Evolutionary conservation across 129 eudicot genomes (phyloP).

Genomic region (Centrapalus pauciflorus): DNA sequence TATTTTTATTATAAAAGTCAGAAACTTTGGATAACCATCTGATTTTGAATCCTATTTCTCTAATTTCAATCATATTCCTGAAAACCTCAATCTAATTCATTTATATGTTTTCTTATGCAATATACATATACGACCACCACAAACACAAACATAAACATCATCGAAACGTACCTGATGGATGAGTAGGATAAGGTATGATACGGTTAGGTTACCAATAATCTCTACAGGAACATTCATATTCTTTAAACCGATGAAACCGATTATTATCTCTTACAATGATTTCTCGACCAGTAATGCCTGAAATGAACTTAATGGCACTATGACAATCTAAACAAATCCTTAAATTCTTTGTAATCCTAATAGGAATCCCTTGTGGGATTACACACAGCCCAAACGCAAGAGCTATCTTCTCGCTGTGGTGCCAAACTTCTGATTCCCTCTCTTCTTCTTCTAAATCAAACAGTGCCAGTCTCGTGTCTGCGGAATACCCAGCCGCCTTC

Average conservation of each 20-base stretch:
- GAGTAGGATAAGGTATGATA: too few species aligned
- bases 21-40: too few species aligned
- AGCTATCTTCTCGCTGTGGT: conserved; percentile 79
- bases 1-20: too few species aligned
- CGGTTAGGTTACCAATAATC: conserved; percentile 80
- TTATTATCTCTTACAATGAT: conserved; percentile 72
- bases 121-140: too few species aligned
- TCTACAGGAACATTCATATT: conserved; percentile 55
- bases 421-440: conserved; percentile 74
- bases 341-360: conserved; percentile 68
- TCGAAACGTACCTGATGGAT: too few species aligned
- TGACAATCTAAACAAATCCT: conserved; percentile 79
- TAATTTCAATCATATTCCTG: too few species aligned
- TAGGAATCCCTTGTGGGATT: conserved; percentile 59
- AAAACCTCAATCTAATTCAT: too few species aligned
- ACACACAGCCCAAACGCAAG: conserved; percentile 73
- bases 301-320: conserved; percentile 62
- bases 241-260: conserved; percentile 58
- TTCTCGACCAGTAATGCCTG: conserved; percentile 59
- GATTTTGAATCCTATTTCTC: too few species aligned
- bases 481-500: conserved; percentile 64
- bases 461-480: conserved; percentile 54
- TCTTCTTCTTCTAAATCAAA: conserved; percentile 90
- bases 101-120: too few species aligned
- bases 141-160: too few species aligned